Base-by-base conservation (phyloP, 805 yeast species). In the Pichia nakasei region DNA sequence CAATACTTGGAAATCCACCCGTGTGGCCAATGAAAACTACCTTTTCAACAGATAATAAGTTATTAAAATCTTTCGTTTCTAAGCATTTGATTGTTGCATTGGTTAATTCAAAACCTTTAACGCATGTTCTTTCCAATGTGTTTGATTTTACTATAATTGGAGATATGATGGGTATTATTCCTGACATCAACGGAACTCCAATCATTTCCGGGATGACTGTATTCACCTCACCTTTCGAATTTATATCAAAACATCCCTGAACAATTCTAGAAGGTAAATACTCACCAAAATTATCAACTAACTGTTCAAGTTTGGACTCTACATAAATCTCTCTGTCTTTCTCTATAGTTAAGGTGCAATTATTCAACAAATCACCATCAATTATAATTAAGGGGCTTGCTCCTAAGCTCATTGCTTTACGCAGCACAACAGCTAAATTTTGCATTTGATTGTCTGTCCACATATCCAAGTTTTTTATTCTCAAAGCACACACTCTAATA, bases 1-100 rank as follows among this genome's bases (percentile, higher is more conserved):
- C 96, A 21, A 79, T 67, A 0, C 94, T 83, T 0, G 97, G 97
- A 7, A 87, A 82, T 0, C 99, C 99, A 2, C 99, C 99, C 18
- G 73, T 59, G 1, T 80, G 76, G 54, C 88, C 97, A 26, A 93
- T 67, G 49, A 81, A 78, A 8, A 91, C 75, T 24, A 91, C 64
- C 52, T 93, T 93, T 50, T 93, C 98, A 36, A 93, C 73, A 0
- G 80, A 68, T n/a, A 69, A 58, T 22, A 69, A 50, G 39, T 65
- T 64, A 4, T 37, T 57, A 47, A 41, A 59, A 18, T 47, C 44
- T 12, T 43, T 39, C 41, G 47, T 40, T 39, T 53, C 35, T 38
- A 73, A 58, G 24, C 67, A 64, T 22, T 49, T 45, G 3, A 68
- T 65, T 1, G 76, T 53, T 39, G 67, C 60, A 33, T 58, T 55